Evolutionary conservation across 2,329 filamentous ascomycete species (phyloP), one percentile per base, ranked within the genome.

Genomic region (Capronia coronata): DNA sequence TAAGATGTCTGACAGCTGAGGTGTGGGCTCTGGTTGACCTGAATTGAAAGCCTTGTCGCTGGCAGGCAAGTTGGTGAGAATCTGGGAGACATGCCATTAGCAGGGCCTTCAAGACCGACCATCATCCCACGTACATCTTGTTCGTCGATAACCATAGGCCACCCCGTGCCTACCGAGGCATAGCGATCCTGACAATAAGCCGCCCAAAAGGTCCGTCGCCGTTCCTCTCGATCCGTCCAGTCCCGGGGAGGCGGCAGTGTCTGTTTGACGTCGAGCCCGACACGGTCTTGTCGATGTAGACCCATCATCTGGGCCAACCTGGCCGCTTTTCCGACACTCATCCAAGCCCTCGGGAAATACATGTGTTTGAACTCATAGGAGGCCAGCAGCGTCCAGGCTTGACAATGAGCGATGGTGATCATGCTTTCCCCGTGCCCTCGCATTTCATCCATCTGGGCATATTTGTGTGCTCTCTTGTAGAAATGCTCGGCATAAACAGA

Each of bases 321-420:
- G n/a, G 84, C 80, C 3, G 85, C 85, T 54, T 86, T 77, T 18
- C 91, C 93, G 2, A 87, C 84, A 59, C 87, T 96, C 71, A 95
- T 81, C 93, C 93, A 97, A 1, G 93, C 93, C 58, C 93, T 76
- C 1, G 93, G 91, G 61, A 97, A 97, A 66, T 89, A 94, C 87
- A 97, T 95, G 77, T 87, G 86, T 70, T 91, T 95, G 74, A 96
- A 97, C 67, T 98, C 93, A 62, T 94, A 96, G 0, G 79, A 82
- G 4, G 83, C 80, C 41, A 94, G 75, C 16, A 97, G 72, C 21
- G 82, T 74, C 76, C 94, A 94, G 1, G 87, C 81, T 66, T 98
- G 93, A 43, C 84, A 86, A 66, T 95, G 87, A 13, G 84, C 83
- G 23, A 96, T 75, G 1, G 85, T 91, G 58, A 96, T 86, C 65